Base-by-base conservation (phyloP, 768 basidiomycete genomes). In the Pulveroboletus sp. region DNA sequence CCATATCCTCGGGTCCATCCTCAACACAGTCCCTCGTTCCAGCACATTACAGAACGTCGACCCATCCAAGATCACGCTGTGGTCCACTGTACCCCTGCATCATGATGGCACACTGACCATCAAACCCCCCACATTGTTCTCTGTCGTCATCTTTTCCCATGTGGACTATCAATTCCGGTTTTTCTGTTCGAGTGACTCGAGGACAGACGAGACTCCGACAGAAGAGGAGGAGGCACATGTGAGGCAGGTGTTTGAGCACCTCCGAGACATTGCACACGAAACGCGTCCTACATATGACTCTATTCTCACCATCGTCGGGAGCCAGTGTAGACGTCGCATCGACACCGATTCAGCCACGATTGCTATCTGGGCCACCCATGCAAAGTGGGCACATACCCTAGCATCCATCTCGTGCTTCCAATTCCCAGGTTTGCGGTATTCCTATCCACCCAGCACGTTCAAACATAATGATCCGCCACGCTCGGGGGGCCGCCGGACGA, bases 111-210 rank as follows among this genome's bases (percentile, higher is more conserved):
- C 31, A 35, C 31, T 39, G 3, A 37, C 26, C 39, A 36, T 38
- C 14, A 6, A 44, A 15, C 21, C 15, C n/a, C 41, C 55, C 5
- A 24, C 10, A 21, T 39, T 57, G 27, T 64, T 59, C 49, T 66
- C 66, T 8, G 41, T 63, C 24, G 21, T 54, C 18, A 12, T 27
- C n/a, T 57, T 55, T 35, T 60, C 56, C 26, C 50, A 53, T 40
- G 2, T 40, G 8, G n/a, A 41, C 21, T 44, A 49, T 14, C 52
- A 54, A 3, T 63, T 54, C 36, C 18, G 28, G 24, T 49, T 52
- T 18, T 62, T 62, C 37, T 66, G 62, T 21, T 60, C 58, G 1
- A 48, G 36, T 27, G 52, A 56, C 1, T 52, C 54, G 15, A 33
- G 27, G 8, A 10, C 31, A 2, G 6, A 24, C n/a, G 41, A 47